These are phyloP conservation scores for Plenodomus biglobosus DNA, from an alignment of 2,329 filamentous ascomycete genomes.

Conservation along the genomic window DNA sequence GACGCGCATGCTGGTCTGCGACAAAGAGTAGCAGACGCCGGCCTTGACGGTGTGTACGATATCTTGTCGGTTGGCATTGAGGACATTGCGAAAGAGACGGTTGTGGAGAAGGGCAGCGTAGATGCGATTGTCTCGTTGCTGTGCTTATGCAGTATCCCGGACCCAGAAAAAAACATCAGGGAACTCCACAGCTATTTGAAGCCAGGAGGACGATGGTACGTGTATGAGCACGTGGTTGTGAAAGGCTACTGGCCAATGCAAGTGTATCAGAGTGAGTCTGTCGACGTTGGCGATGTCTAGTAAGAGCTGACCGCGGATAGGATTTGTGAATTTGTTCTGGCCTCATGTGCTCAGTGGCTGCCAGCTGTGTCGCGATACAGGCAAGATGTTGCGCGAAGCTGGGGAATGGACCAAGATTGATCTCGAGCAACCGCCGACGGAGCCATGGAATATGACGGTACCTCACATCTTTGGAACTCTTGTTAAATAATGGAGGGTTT, in stretches of 20 bases:
- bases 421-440: slow-evolving; percentile 14
- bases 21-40: slow-evolving; percentile 7
- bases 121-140: slow-evolving; percentile 19
- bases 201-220: slow-evolving; percentile 19
- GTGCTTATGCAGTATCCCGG: slow-evolving; percentile 21
- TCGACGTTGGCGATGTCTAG: not conserved
- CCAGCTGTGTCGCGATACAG: slow-evolving; percentile 19
- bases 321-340: slow-evolving; percentile 20
- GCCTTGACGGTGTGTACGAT: slow-evolving; percentile 14
- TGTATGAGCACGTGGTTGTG: slow-evolving; percentile 18
- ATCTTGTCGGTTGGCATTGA: slow-evolving; percentile 18
- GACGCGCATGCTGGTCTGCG: slow-evolving; percentile 9
- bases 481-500: no score
- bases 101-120: slow-evolving; percentile 16
- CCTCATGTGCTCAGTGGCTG: slow-evolving; percentile 17
- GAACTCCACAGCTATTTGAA: slow-evolving; percentile 19
- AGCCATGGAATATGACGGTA: slow-evolving; percentile 15
- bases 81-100: slow-evolving; percentile 4
- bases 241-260: slow-evolving; percentile 12
- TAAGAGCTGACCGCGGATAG: not conserved
- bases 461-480: slow-evolving; percentile 17
- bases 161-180: slow-evolving; percentile 19
- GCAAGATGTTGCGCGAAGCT: slow-evolving; percentile 10
- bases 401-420: slow-evolving; percentile 19
- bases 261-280: slow-evolving; percentile 18